Conservation (phyloP, 257 asterid species). For the Primulina tabacum region DNA sequence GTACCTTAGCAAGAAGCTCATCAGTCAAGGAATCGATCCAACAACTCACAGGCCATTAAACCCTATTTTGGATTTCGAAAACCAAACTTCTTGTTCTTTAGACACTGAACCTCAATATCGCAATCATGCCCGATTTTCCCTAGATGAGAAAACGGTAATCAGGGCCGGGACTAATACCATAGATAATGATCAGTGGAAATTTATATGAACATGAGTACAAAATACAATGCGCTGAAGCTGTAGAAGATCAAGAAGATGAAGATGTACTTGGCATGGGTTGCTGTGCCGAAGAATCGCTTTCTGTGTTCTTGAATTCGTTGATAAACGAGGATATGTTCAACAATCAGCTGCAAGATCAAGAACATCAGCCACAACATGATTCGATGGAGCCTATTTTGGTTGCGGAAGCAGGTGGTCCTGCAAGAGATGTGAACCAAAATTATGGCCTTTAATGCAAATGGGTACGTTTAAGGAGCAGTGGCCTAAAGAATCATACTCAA, state of each 20-base stretch:
- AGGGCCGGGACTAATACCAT: background rate
- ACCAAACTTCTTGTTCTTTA: constrained; percentile 10
- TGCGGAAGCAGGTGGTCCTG: too few relatives aligned
- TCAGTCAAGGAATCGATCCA: constrained; percentile 74
- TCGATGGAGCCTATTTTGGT: too few relatives aligned
- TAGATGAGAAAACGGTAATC: constrained; percentile 10
- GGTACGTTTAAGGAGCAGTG: too few relatives aligned
- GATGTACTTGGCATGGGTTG: constrained; percentile 21
- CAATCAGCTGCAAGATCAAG: constrained; percentile 21
- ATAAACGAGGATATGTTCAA: constrained; percentile 55
- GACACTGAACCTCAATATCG: constrained; percentile 3
- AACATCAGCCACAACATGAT: background rate
- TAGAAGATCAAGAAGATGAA: constrained; percentile 15
- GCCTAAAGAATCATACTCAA: too few relatives aligned
- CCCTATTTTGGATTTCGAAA: constrained; percentile 13
- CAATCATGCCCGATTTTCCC: constrained; percentile 7
- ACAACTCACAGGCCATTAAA: constrained; percentile 61
- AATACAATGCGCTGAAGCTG: constrained; percentile 1
- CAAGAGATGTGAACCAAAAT: too few relatives aligned
- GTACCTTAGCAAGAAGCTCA: constrained; percentile 59
- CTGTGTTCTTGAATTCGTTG: constrained; percentile 60
- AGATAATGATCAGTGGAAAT: background rate
- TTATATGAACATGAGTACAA: background rate
- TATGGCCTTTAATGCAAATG: too few relatives aligned
- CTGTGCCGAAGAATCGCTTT: constrained; percentile 47